A percentile compares a stretch with the other conserved stretches of the same genome.
Evolutionary conservation across 345 rosid genomes (phyloP).

Genomic region (Passiflora organensis): DNA sequence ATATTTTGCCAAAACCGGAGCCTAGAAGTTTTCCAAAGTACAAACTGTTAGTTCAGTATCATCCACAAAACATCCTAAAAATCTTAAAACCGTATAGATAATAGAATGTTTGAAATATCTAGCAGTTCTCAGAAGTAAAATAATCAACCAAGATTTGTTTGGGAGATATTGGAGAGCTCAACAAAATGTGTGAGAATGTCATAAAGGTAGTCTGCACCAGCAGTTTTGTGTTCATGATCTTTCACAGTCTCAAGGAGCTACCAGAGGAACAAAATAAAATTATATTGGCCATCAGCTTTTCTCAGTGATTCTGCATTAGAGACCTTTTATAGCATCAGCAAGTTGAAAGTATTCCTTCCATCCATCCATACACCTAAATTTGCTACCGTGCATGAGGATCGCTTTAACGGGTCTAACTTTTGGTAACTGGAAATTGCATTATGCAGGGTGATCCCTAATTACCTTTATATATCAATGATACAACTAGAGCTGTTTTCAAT

Average conservation of each 20-base stretch:
- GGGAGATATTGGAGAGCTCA: not conserved
- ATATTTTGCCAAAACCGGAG: constrained; percentile 69
- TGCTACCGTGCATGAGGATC: too few relatives aligned
- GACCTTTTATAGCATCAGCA: too few relatives aligned
- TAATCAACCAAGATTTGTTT: not conserved
- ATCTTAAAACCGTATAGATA: not conserved
- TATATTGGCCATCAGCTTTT: not conserved
- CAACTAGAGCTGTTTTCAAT: too few relatives aligned
- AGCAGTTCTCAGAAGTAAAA: not conserved
- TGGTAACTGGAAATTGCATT: too few relatives aligned
- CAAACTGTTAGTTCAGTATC: constrained; percentile 8
- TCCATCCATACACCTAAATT: too few relatives aligned
- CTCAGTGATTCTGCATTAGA: too few relatives aligned
- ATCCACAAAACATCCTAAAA: not conserved
- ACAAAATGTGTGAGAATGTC: not conserved
- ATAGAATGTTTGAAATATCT: not conserved
- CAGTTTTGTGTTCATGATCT: not conserved
- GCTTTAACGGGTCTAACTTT: too few relatives aligned
- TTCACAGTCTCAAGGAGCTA: not conserved
- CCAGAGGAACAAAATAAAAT: not conserved
- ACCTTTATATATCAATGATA: too few relatives aligned
- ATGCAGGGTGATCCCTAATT: too few relatives aligned
- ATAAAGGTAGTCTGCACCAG: too few relatives aligned
- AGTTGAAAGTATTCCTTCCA: too few relatives aligned
- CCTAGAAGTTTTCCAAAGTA: constrained; percentile 42